Base-by-base conservation (phyloP, 306 rosid species). In the Biancaea sappan region DNA sequence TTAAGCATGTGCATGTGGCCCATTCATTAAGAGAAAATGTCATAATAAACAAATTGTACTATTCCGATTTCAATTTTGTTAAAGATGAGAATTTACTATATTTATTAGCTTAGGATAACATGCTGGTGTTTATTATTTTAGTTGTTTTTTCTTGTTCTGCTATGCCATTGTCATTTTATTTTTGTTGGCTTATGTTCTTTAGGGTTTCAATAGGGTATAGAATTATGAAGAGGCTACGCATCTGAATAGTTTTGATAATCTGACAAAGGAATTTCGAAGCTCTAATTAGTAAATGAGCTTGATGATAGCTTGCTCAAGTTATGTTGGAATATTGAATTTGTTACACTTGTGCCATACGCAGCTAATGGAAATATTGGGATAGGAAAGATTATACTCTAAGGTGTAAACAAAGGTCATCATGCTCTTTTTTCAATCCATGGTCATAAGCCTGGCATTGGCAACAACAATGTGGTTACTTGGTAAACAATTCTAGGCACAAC, bases 381-480 rank as follows among this genome's bases (percentile, higher is more conserved):
- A 38, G 99, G 99, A 95, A 92, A 83, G 96, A 95, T 84, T 95
- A 92, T 77, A 74, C 92, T 47, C 22, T 79, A 69, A 95, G 79
- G 85, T 92, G 88, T 46, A 84, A 82, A 77, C 98, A 88, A 79
- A 95, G 89, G 84, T 92, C 80, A 98, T 92, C 56, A 92, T 74
- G 99, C 99, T 37, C 90, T 95, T 83, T 84, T 96, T 72, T 86
- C 99, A 77, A 88, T 95, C 74, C 97, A 88, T 77, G 97, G 93
- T 70, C 96, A 95, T 81, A 95, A 89, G 73, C 98, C 97, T 74
- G 99, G 96, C 9, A 95, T 84, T 95, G 99, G 99, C 99, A 95
- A 72, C 99, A 95, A 52, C 99, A 88, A 74, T 83, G 89, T 50
- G 99, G 99, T 48, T 95, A 92, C 85, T 91, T 95, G 95, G 99